A percentile compares a stretch with the other conserved stretches of the same genome.
These are phyloP conservation scores for Marasmius oreades DNA, from an alignment of 1,284 basidiomycete species.

Conservation along the genomic window DNA sequence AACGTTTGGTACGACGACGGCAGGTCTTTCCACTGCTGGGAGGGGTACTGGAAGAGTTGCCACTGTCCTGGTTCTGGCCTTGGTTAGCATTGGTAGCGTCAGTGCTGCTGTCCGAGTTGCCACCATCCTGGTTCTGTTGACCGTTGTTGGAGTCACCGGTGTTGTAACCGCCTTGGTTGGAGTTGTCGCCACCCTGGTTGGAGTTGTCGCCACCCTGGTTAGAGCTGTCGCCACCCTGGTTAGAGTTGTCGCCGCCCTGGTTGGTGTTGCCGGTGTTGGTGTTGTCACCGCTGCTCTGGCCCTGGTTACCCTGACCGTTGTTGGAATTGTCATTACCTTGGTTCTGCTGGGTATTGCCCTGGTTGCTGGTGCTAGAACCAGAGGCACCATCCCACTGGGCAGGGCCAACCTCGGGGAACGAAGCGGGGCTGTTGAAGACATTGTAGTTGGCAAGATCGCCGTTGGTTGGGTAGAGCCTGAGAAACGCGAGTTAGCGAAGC, in stretches of 20 bases:
- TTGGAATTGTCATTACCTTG: neutral
- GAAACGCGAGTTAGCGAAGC: neutral
- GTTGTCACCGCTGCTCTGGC: neutral
- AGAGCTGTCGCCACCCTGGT: neutral
- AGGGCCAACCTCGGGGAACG: slow-evolving; percentile 15
- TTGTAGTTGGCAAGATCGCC: slow-evolving; percentile 21
- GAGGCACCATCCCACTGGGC: slow-evolving; percentile 13
- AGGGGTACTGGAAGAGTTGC: neutral
- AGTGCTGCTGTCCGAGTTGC: neutral
- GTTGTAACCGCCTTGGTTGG: neutral
- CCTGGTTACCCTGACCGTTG: neutral
- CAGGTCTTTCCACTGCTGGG: too few relatives aligned
- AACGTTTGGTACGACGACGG: too few relatives aligned
- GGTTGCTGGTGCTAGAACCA: neutral
- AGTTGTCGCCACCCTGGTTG: neutral
- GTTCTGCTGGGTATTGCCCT: neutral
- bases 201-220: too few relatives aligned
- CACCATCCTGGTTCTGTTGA: neutral
- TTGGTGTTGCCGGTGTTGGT: neutral
- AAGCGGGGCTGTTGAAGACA: slow-evolving; percentile 13
- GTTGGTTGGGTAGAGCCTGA: slow-evolving; percentile 17
- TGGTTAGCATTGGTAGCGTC: neutral
- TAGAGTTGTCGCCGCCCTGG: neutral
- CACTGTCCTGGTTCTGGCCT: neutral
- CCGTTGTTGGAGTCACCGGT: neutral